Conservation (phyloP, 208 protist genomes). For the Crithidia fasciculata region DNA sequence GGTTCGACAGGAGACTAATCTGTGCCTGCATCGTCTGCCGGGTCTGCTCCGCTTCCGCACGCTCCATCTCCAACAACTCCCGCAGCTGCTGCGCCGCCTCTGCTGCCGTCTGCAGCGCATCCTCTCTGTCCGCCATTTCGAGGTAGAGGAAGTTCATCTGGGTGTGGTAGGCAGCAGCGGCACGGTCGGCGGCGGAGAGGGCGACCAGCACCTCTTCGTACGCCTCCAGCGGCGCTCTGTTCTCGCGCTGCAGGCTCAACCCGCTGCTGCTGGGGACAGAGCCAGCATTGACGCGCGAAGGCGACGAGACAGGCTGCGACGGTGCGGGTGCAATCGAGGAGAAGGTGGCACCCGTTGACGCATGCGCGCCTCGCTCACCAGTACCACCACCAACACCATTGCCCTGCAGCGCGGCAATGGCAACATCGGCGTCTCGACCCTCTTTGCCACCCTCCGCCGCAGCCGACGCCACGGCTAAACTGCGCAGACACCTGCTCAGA, state of each 20-base stretch:
- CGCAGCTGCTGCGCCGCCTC: conserved; percentile 45
- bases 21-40: conserved; percentile 66
- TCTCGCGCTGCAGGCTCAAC: too few relatives aligned
- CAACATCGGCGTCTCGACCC: neutral
- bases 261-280: neutral
- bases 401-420: neutral
- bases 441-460: neutral
- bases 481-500: conserved; percentile 40
- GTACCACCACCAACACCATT: too few relatives aligned
- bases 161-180: conserved; percentile 70
- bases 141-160: conserved; percentile 65
- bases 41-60: conserved; percentile 51
- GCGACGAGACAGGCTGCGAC: too few relatives aligned
- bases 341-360: too few relatives aligned
- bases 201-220: conserved; percentile 54
- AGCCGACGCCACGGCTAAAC: conserved; percentile 19
- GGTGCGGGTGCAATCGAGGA: too few relatives aligned
- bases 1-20: conserved; percentile 76
- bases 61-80: conserved; percentile 41
- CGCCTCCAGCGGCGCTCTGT: conserved; percentile 29
- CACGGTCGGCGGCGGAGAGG: conserved; percentile 69
- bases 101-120: conserved; percentile 39
- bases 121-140: conserved; percentile 68
- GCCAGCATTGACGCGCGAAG: too few relatives aligned
- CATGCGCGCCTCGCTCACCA: too few relatives aligned